phyloP scores from a whole-genome alignment of 257 asterid genomes.

The Penstemon davidsonii region DNA sequence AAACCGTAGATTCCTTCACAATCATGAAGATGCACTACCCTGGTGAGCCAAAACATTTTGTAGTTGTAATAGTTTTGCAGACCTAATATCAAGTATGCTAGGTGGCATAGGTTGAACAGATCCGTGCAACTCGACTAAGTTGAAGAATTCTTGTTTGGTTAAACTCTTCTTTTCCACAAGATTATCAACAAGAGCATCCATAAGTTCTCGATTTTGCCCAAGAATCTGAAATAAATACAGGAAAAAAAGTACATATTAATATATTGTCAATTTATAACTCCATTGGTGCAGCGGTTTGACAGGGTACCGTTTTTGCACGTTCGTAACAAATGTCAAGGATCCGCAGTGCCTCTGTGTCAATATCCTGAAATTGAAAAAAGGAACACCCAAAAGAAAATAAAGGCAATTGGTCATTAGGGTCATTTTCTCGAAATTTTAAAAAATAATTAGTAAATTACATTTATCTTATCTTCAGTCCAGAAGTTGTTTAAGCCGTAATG shows the following conservation, averaged over 20 bases:
- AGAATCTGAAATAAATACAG: conserved; percentile 57
- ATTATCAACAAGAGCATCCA: conserved; percentile 67
- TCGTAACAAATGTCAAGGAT: conserved; percentile 65
- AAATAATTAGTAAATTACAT: conserved; percentile 45
- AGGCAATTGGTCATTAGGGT: neutral
- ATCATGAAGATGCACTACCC: conserved; percentile 27
- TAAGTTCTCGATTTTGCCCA: conserved; percentile 53
- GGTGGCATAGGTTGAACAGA: conserved; percentile 61
- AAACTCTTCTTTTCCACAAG: conserved; percentile 79
- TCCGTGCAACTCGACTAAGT: conserved; percentile 78
- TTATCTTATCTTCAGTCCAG: conserved; percentile 70
- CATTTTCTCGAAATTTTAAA: neutral
- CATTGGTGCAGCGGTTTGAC: neutral
- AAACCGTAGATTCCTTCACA: neutral
- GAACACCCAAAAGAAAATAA: too few species aligned
- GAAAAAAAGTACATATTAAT: neutral
- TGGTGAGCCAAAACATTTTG: conserved; percentile 45
- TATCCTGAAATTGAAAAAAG: conserved; percentile 50
- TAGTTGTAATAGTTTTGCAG: conserved; percentile 43
- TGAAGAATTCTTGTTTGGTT: conserved; percentile 67
- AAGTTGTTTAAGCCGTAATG: conserved; percentile 78
- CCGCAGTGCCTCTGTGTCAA: conserved; percentile 73
- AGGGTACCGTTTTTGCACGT: conserved; percentile 73
- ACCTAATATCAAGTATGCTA: conserved; percentile 69
- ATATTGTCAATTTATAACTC: conserved; percentile 3